Evolutionary conservation across 176 grass and related monocot species (phyloP).

Genomic region (Puya raimondii): DNA sequence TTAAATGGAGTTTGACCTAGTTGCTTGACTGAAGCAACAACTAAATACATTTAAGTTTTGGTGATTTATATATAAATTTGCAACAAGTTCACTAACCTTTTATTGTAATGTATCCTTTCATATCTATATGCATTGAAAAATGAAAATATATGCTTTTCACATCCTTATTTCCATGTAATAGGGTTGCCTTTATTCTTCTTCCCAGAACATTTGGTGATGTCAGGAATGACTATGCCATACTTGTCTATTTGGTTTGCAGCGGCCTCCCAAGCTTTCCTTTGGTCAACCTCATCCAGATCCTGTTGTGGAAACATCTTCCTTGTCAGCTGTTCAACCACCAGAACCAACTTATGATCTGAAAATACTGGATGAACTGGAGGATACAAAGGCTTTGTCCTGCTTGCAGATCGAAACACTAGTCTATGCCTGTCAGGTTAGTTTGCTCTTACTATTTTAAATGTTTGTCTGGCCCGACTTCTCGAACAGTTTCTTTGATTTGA

Average conservation of each 20-base stretch:
- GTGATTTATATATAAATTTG: no score
- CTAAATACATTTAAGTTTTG: no score
- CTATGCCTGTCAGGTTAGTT: slow-evolving; percentile 95
- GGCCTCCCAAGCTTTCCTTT: slow-evolving; percentile 69
- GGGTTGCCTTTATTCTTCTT: neutral
- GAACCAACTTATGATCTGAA: slow-evolving; percentile 78
- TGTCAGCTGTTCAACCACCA: slow-evolving; percentile 95
- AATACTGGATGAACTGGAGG: slow-evolving; percentile 68
- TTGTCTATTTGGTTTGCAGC: slow-evolving; percentile 41
- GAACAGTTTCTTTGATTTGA: no score
- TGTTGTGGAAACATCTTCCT: slow-evolving; percentile 92
- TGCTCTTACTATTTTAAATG: slow-evolving; percentile 8
- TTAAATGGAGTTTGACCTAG: no score
- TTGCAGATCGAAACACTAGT: slow-evolving; percentile 97
- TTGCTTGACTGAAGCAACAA: no score
- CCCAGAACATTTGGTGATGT: neutral
- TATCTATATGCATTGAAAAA: no score
- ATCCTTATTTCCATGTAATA: slow-evolving; percentile 1
- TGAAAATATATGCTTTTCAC: slow-evolving; percentile 13
- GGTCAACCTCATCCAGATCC: slow-evolving; percentile 89
- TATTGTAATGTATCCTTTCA: no score
- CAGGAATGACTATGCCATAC: slow-evolving; percentile 15
- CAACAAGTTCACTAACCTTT: no score
- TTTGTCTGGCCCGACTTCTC: no score
- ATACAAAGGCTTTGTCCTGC: slow-evolving; percentile 77